Base-by-base conservation (phyloP, 2,329 filamentous ascomycete species). In the Fonsecaea multimorphosa region DNA sequence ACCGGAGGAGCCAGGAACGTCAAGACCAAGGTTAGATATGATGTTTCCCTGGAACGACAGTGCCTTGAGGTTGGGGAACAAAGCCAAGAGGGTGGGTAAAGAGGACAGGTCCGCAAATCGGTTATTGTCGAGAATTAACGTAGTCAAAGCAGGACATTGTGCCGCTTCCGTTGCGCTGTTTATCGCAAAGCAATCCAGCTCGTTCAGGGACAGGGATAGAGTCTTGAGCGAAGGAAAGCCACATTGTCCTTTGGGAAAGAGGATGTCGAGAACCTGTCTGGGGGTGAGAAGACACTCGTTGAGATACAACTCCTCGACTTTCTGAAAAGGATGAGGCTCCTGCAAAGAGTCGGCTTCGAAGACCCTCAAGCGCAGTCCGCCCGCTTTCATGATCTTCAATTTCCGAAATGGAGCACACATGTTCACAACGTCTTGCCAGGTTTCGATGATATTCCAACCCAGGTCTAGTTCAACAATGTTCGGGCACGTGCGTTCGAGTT, bases 381-480 rank as follows among this genome's bases (percentile, higher is more conserved):
- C 59, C 38, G 94, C 79, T 68, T 87, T 88, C 71, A 97, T 76
- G 57, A 80, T 86, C 63, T 81, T 86, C 69, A 98, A 76, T 22
- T 82, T 81, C n/a, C 84, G 83, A 38, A 98, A 80, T 69, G 90
- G 86, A 6, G 80, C 80, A 75, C 91, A 95, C 44, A 98, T 90
- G 1, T 85, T 82, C 19, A 87, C 84, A 9, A 97, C 84, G 27
- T 91, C 86, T 1, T 79, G 79, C 76, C 93, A 85, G 11, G 79
- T 80, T 62, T 88, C 87, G 72, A 98, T 88, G 36, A 97, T 77
- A 75, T 96, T 98, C 58, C 92, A 86, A 74, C 93, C 93, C 49
- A 99, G 77, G 74, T 97, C 93, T 53, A 98, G 81, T 74, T 97
- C 91, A 1, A 84, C 81, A 49, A 87, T 84, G 59, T 85, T 86